Percentiles rank a stretch among this genome's conserved stretches.
Conservation (phyloP, 1,139 yeast species). For the Kodamaea fungicola region DNA sequence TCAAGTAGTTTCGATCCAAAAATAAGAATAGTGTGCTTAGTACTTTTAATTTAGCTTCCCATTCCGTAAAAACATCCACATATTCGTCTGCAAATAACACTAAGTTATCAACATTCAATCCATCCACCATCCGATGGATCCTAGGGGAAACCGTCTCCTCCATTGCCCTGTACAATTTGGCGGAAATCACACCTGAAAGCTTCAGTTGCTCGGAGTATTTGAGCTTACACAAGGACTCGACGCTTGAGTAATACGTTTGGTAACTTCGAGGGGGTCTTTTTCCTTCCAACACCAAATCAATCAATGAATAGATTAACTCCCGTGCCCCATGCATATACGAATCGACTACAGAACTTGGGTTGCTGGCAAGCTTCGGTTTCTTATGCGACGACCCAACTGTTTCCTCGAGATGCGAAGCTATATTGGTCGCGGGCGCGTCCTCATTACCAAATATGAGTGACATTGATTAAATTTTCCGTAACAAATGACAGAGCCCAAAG, state of each 20-base stretch:
- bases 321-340: constrained; percentile 2
- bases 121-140: background rate
- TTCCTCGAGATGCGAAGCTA: too few species aligned
- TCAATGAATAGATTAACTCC: constrained; percentile 9
- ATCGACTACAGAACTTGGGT: too few species aligned
- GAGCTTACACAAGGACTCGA: constrained; percentile 33
- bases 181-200: constrained; percentile 14
- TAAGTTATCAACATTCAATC: constrained; percentile 6
- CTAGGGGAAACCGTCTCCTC: constrained; percentile 1
- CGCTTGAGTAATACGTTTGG: constrained; percentile 25
- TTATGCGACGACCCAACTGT: too few species aligned
- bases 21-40: constrained; percentile 33
- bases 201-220: constrained; percentile 32
- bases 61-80: constrained; percentile 18
- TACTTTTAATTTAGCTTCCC: constrained; percentile 23
- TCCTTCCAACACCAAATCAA: constrained; percentile 21
- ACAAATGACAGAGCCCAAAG: constrained; percentile 10
- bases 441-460: too few species aligned
- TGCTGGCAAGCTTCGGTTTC: too few species aligned
- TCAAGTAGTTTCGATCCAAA: constrained; percentile 33
- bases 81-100: constrained; percentile 8
- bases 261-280: constrained; percentile 19
- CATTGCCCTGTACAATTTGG: constrained; percentile 16
- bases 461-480: too few species aligned
- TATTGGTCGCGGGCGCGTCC: too few species aligned